Evolutionary conservation across 2,329 filamentous ascomycete species (phyloP).

Genomic region (Drechslera avenae): DNA sequence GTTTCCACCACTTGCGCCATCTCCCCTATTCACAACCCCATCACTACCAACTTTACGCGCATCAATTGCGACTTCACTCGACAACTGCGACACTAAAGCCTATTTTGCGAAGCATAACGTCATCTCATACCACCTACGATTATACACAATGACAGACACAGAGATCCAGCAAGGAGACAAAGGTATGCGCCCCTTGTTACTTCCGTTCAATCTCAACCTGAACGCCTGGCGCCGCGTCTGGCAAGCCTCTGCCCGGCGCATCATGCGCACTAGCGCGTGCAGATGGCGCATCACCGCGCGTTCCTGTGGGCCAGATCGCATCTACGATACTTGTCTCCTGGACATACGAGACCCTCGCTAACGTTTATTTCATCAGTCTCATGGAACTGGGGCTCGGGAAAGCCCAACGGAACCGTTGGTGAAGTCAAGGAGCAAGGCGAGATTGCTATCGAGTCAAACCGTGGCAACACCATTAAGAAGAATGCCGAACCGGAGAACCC

Average conservation of each 20-base stretch:
- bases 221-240: neutral
- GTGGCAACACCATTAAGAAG: conserved; percentile 68
- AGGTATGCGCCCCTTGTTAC: conserved; percentile 30
- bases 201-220: neutral
- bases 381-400: conserved; percentile 64
- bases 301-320: conserved; percentile 19
- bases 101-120: conserved; percentile 36
- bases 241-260: conserved; percentile 1
- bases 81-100: conserved; percentile 27
- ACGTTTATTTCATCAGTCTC: conserved; percentile 56
- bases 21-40: conserved; percentile 21
- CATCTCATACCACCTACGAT: conserved; percentile 29
- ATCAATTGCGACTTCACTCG: conserved; percentile 30
- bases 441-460: conserved; percentile 64
- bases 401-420: conserved; percentile 62
- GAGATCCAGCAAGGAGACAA: conserved; percentile 46
- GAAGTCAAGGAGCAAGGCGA: conserved; percentile 64
- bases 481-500: conserved; percentile 65
- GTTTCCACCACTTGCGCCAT: conserved; percentile 30
- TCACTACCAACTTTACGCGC: conserved; percentile 22
- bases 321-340: conserved; percentile 28
- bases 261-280: conserved; percentile 6
- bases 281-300: conserved; percentile 12
- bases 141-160: conserved; percentile 42
- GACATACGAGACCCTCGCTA: conserved; percentile 5